phyloP scores from a whole-genome alignment of 257 asterid genomes.

The Capsicum baccatum region DNA sequence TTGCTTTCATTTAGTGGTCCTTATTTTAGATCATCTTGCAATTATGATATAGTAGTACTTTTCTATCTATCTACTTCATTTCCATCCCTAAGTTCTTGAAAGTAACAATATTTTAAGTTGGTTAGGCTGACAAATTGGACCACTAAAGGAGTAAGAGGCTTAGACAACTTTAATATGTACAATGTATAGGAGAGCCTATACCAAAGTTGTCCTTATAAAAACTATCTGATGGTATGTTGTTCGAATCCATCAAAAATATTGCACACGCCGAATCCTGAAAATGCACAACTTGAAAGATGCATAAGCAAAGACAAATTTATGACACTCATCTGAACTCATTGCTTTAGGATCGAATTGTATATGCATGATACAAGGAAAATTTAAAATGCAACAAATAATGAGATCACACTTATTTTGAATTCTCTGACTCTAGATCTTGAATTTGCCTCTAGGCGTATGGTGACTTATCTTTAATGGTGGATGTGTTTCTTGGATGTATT shows the following conservation, averaged over 20 bases:
- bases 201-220: background rate
- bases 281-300: background rate
- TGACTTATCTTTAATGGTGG: background rate
- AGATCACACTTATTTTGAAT: background rate
- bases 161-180: background rate
- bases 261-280: background rate
- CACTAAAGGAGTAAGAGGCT: background rate
- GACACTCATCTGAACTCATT: background rate
- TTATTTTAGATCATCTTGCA: background rate
- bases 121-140: background rate
- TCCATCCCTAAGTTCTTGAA: background rate
- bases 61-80: background rate
- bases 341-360: background rate
- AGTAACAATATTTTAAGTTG: background rate
- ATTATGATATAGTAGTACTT: background rate
- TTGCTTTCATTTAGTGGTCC: conserved; percentile 32
- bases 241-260: background rate
- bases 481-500: background rate
- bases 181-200: background rate
- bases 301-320: background rate
- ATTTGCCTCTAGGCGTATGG: background rate
- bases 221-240: background rate
- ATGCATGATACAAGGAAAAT: background rate
- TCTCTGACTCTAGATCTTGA: background rate
- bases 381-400: too few relatives aligned